phyloP scores from a whole-genome alignment of 106 monocot genomes.

The Apostasia shenzhenica region DNA sequence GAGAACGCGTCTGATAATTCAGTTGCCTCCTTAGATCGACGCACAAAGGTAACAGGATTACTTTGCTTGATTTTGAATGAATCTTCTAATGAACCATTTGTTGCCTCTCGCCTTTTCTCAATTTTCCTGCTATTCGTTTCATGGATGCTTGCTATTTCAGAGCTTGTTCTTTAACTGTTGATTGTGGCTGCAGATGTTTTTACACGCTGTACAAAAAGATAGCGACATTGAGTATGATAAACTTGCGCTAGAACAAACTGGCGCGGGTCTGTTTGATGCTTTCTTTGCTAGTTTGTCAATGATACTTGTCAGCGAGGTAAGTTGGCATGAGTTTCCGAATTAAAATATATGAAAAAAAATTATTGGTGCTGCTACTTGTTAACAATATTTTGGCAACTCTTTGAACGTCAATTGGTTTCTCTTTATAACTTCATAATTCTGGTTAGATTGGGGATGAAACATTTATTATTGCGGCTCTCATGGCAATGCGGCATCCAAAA shows the following conservation, averaged over 20 bases:
- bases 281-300: conserved; percentile 75
- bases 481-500: conserved; percentile 98
- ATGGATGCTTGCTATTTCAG: not conserved
- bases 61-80: not conserved
- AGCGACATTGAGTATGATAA: conserved; percentile 7
- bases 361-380: too few species aligned
- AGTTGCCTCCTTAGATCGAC: conserved; percentile 25
- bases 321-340: not conserved
- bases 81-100: not conserved
- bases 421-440: too few species aligned
- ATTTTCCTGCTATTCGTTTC: not conserved
- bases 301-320: conserved; percentile 80
- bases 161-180: not conserved
- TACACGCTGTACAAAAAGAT: conserved; percentile 29
- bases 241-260: conserved; percentile 25
- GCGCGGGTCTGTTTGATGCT: conserved; percentile 62
- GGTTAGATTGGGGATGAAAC: conserved; percentile 94
- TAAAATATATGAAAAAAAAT: too few species aligned
- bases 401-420: too few species aligned
- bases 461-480: conserved; percentile 93
- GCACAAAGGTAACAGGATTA: conserved; percentile 24
- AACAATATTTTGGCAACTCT: too few species aligned
- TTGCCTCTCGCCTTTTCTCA: not conserved
- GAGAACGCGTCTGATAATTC: conserved; percentile 19
- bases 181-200: conserved; percentile 30